These are phyloP conservation scores for Cordia subcordata DNA, from an alignment of 257 asterid species.

Conservation along the genomic window DNA sequence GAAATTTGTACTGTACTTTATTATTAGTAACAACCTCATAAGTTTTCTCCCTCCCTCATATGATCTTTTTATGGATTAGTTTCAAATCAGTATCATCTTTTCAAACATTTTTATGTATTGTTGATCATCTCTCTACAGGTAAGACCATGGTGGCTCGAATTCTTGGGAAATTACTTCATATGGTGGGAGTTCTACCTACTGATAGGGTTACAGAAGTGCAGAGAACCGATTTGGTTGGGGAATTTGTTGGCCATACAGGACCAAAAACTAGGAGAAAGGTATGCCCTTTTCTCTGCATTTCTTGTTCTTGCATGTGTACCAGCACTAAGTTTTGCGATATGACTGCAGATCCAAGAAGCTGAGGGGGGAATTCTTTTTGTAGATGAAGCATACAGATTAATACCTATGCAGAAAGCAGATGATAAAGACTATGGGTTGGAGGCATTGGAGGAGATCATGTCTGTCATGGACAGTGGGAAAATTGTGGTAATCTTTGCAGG, in stretches of 20 bases:
- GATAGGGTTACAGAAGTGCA: conserved; percentile 89
- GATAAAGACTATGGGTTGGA: conserved; percentile 81
- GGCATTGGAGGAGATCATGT: conserved; percentile 95
- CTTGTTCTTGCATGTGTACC: neutral
- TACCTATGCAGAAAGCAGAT: conserved; percentile 79
- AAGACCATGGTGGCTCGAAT: conserved; percentile 87
- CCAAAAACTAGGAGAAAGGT: conserved; percentile 83
- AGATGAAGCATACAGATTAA: conserved; percentile 90
- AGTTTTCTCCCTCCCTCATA: too few species aligned
- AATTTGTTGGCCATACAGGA: conserved; percentile 82
- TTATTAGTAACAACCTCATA: too few species aligned
- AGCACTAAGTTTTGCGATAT: conserved; percentile 4
- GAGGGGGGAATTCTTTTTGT: conserved; percentile 93
- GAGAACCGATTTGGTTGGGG: conserved; percentile 89
- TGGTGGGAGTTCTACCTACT: conserved; percentile 82
- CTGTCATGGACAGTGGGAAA: conserved; percentile 88
- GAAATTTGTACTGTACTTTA: too few species aligned
- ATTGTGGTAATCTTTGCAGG: conserved; percentile 93
- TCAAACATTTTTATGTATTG: neutral
- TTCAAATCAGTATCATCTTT: too few species aligned
- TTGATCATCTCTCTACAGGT: conserved; percentile 36
- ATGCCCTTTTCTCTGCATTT: neutral
- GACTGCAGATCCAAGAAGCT: conserved; percentile 70
- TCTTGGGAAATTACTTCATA: conserved; percentile 73
- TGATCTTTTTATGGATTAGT: too few species aligned